Conservation (phyloP, 2,329 filamentous ascomycete species). For the Dissoconium aciculare region DNA sequence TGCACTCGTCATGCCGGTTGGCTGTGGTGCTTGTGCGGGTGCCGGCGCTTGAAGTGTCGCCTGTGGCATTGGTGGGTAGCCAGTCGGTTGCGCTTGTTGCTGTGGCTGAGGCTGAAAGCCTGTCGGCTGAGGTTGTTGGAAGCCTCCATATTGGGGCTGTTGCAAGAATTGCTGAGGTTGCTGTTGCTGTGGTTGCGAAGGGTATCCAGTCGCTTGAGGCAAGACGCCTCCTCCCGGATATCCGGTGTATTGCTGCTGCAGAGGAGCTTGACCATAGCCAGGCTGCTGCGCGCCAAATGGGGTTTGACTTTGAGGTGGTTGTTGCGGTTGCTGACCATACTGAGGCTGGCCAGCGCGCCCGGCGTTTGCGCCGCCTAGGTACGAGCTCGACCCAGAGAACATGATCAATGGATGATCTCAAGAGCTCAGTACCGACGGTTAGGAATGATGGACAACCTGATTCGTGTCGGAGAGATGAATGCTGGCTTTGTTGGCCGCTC, state of each 20-base stretch:
- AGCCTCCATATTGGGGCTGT: constrained; percentile 25
- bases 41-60: constrained; percentile 40
- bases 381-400: constrained; percentile 84
- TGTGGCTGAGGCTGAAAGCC: constrained; percentile 39
- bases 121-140: constrained; percentile 35
- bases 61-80: constrained; percentile 35
- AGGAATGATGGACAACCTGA: no score
- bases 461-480: no score
- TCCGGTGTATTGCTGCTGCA: constrained; percentile 56
- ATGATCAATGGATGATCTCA: no score
- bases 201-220: constrained; percentile 23
- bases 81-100: constrained; percentile 11
- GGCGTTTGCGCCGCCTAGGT: constrained; percentile 62
- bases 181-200: constrained; percentile 23
- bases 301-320: constrained; percentile 30
- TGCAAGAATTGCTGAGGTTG: constrained; percentile 14
- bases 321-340: constrained; percentile 37
- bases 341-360: constrained; percentile 53
- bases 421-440: no score
- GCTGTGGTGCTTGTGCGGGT: constrained; percentile 36
- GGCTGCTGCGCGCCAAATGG: constrained; percentile 41
- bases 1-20: constrained; percentile 45
- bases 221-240: constrained; percentile 35
- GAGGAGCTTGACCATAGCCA: constrained; percentile 36
- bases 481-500: no score